Conservation (phyloP, 306 rosid species). For the Coriaria nepalensis region DNA sequence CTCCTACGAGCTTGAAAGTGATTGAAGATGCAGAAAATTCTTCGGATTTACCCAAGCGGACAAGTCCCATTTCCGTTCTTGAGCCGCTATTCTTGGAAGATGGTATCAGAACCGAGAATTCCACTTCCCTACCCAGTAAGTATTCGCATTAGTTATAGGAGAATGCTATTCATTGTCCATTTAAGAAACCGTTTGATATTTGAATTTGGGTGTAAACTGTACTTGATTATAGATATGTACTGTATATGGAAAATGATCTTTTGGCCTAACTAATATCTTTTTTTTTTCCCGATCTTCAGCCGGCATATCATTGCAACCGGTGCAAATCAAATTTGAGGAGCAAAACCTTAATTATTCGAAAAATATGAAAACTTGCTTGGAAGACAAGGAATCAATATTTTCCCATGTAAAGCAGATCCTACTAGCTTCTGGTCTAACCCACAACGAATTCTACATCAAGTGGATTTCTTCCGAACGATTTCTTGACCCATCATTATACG, state of each 20-base stretch:
- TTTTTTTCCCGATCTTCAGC: no score
- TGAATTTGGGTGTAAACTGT: no score
- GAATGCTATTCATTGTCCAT: neutral
- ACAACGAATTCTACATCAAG: slow-evolving; percentile 43
- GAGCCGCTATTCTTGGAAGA: slow-evolving; percentile 54
- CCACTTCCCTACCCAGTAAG: slow-evolving; percentile 35
- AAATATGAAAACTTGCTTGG: slow-evolving; percentile 23
- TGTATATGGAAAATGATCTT: no score
- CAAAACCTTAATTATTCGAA: slow-evolving; percentile 28
- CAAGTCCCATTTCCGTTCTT: slow-evolving; percentile 93
- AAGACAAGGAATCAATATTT: slow-evolving; percentile 43
- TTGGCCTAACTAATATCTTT: no score
- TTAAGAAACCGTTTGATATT: no score
- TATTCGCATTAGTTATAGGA: slow-evolving; percentile 4
- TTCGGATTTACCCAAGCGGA: slow-evolving; percentile 38
- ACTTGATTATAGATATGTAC: neutral
- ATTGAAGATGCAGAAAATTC: slow-evolving; percentile 34
- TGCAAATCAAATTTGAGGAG: slow-evolving; percentile 63
- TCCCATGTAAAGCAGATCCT: slow-evolving; percentile 44
- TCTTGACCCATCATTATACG: slow-evolving; percentile 45
- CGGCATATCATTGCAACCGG: slow-evolving; percentile 33
- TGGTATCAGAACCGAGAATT: slow-evolving; percentile 30
- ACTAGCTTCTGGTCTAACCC: slow-evolving; percentile 51
- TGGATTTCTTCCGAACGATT: slow-evolving; percentile 64
- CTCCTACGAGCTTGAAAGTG: slow-evolving; percentile 21